These are phyloP conservation scores for Basidiobolus meristosporus DNA, from an alignment of 371 early-diverging fungal genomes.

Conservation along the genomic window DNA sequence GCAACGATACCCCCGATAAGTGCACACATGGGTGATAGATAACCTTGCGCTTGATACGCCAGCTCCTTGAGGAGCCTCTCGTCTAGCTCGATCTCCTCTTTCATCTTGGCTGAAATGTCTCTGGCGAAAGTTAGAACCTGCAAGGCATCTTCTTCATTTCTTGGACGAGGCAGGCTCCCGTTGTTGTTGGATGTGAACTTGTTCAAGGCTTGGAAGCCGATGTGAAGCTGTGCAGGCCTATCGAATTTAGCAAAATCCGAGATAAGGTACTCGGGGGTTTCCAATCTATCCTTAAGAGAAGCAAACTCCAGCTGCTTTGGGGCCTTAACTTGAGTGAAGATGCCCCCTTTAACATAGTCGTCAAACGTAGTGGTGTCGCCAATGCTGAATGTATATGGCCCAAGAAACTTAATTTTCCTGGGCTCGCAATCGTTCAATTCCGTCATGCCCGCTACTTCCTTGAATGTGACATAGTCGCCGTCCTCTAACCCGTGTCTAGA, in stretches of 20 bases:
- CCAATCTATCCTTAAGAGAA: constrained; percentile 50
- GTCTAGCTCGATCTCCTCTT: constrained; percentile 40
- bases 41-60: constrained; percentile 72
- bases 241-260: constrained; percentile 97
- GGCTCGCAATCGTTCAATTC: constrained; percentile 70
- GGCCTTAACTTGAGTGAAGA: constrained; percentile 88
- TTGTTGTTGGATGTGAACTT: constrained; percentile 43
- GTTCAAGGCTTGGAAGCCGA: constrained; percentile 86
- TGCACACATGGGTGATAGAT: constrained; percentile 91
- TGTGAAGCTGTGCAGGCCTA: constrained; percentile 75
- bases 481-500: constrained; percentile 94
- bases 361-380: constrained; percentile 67
- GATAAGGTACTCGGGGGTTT: constrained; percentile 68
- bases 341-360: constrained; percentile 62
- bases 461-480: constrained; percentile 89
- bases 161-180: constrained; percentile 43
- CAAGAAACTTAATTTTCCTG: constrained; percentile 53
- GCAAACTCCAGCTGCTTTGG: constrained; percentile 66
- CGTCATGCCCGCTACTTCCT: constrained; percentile 83
- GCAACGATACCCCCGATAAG: constrained; percentile 97
- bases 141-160: constrained; percentile 38
- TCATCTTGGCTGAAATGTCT: constrained; percentile 17
- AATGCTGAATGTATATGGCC: constrained; percentile 90
- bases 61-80: constrained; percentile 78
- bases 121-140: constrained; percentile 25